Conservation (phyloP, 1,284 basidiomycete genomes). For the Golubevia pallescens region DNA sequence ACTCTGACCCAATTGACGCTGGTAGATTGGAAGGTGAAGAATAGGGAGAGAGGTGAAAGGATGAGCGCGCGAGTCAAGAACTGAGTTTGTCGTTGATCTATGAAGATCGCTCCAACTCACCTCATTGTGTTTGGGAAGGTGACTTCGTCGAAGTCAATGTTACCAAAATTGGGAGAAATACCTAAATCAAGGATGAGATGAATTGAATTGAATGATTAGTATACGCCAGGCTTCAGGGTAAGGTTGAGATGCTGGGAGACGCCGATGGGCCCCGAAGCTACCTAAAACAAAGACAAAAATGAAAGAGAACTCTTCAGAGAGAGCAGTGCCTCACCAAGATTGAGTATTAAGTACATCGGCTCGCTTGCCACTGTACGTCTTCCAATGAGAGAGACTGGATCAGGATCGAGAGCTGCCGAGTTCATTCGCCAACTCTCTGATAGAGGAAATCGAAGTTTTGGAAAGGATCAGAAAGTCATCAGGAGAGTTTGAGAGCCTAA, state of each 20-base stretch:
- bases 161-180: slow-evolving; percentile 26
- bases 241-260: too few species aligned
- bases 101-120: slow-evolving; percentile 14
- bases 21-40: background rate
- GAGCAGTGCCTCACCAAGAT: background rate
- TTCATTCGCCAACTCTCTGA: too few species aligned
- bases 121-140: slow-evolving; percentile 51
- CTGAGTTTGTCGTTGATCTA: background rate
- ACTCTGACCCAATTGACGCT: background rate
- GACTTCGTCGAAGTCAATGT: slow-evolving; percentile 59
- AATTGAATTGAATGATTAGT: too few species aligned
- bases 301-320: too few species aligned
- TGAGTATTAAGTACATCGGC: too few species aligned
- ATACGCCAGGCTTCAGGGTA: too few species aligned
- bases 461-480: background rate
- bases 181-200: slow-evolving; percentile 19
- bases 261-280: too few species aligned
- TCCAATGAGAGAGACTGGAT: too few species aligned
- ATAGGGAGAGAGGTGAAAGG: background rate
- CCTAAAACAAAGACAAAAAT: too few species aligned
- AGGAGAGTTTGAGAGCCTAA: too few species aligned
- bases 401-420: too few species aligned
- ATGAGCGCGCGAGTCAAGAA: background rate
- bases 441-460: background rate
- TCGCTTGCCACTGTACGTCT: too few species aligned